A percentile compares a stretch with the other conserved stretches of the same genome.
phyloP scores from a whole-genome alignment of 2,329 filamentous ascomycete genomes.

The Alternaria metachromatica region DNA sequence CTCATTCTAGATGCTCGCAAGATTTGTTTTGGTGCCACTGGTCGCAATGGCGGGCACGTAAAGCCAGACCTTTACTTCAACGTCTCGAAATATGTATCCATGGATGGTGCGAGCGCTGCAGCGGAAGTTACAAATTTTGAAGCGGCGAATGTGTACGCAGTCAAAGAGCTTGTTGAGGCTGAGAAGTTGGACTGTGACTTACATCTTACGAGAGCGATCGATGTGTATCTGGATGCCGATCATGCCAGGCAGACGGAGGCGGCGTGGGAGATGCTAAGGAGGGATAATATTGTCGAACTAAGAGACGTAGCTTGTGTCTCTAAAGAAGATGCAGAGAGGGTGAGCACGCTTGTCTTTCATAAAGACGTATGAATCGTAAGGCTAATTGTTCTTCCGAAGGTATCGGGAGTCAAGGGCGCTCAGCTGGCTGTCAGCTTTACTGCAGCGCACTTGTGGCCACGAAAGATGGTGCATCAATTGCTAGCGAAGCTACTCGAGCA shows the following conservation, averaged over 20 bases:
- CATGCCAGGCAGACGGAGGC: background rate
- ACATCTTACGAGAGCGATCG: background rate
- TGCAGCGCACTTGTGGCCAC: slow-evolving; percentile 1
- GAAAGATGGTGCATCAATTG: slow-evolving; percentile 5
- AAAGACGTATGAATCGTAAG: background rate
- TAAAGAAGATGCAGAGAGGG: background rate
- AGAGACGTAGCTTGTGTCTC: background rate
- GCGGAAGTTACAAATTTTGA: background rate
- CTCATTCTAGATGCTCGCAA: slow-evolving; percentile 55
- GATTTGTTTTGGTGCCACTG: slow-evolving; percentile 60
- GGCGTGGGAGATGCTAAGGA: background rate
- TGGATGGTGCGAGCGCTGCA: background rate
- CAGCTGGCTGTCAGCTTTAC: background rate
- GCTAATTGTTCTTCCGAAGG: background rate
- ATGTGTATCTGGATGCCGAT: slow-evolving; percentile 2
- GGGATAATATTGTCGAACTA: background rate
- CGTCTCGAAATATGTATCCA: background rate
- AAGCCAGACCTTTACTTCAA: slow-evolving; percentile 3
- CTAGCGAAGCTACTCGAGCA: background rate
- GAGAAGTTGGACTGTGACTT: background rate
- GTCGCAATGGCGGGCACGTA: slow-evolving; percentile 61
- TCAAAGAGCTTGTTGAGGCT: background rate
- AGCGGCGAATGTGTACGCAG: background rate
- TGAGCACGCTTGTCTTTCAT: background rate
- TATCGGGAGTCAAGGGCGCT: slow-evolving; percentile 1